Evolutionary conservation across 1,139 yeast species (phyloP), one percentile per base, ranked within the genome.

Genomic region (Diutina siamensis): DNA sequence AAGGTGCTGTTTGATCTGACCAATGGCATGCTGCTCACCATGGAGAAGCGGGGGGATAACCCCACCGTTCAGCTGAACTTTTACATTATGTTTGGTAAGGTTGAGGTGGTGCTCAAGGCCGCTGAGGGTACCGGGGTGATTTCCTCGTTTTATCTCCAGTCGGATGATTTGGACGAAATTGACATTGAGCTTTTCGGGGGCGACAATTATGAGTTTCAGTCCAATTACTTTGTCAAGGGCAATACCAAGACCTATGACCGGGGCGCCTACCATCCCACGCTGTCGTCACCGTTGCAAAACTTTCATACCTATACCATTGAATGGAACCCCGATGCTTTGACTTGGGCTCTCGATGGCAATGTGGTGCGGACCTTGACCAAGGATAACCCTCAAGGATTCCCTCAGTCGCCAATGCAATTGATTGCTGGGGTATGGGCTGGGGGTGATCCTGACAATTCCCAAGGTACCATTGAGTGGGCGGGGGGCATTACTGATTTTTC

Each of bases 161-260:
- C 88, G 53, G 95, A 87, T 59, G 94, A 83, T 55, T 66, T 81
- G 51, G 96, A 87, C 61, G 96, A 87, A 64, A 78, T 87, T 44
- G 96, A 87, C 64, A 62, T 85, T 46, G 96, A 35, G 35, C 31
- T 27, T 7, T 44, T 44, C 4, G 45, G 38, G 18, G 40, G 40
- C 10, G 40, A 44, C 33, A 18, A 18, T n/a, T 22, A 74, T 40
- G 78, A 82, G 57, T 80, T 84, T 57, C 95, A 86, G 63, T 72
- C 92, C 34, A 87, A 88, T 61, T 88, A 64, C 61, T 88, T 86
- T 63, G 76, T 86, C 35, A 83, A 86, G 59, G 96, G 96, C 49
- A 69, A 83, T 53, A 78, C 84, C 1, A 61, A 78, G 2, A 76
- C 87, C n/a, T 85, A 80, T 57, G 83, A 83, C 55, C 73, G 95